phyloP scores from a whole-genome alignment of 306 rosid species.

The Erythrophleum fordii region DNA sequence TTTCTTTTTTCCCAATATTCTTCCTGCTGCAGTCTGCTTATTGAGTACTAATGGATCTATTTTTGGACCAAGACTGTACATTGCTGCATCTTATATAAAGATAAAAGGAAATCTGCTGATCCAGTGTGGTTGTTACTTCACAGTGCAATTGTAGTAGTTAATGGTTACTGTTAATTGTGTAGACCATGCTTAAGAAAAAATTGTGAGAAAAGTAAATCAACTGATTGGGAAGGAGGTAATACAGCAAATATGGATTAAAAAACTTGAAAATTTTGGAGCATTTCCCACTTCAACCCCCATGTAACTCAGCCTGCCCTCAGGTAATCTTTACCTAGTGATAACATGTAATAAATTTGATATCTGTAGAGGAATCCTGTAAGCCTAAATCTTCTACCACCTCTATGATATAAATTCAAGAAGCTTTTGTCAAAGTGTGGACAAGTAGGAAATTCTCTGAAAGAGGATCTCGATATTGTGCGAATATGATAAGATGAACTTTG shows the following conservation, averaged over 20 bases:
- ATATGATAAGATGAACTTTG: conserved; percentile 4
- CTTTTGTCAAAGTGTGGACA: background rate
- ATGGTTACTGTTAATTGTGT: background rate
- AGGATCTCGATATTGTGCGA: background rate
- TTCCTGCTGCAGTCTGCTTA: background rate
- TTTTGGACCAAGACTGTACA: conserved; percentile 8
- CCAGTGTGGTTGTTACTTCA: background rate
- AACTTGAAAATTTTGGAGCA: background rate
- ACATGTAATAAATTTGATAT: background rate
- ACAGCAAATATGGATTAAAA: background rate
- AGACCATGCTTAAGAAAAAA: background rate
- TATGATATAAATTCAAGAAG: background rate
- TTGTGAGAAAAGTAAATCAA: background rate
- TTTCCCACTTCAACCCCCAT: background rate
- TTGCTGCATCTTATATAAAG: background rate
- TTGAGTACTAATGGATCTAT: background rate
- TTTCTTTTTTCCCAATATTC: background rate
- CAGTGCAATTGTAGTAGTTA: background rate
- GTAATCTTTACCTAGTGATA: background rate
- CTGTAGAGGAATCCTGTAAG: background rate
- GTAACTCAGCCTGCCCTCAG: background rate
- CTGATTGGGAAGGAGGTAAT: background rate
- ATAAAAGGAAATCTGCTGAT: background rate
- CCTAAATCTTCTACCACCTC: background rate
- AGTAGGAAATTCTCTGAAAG: background rate